phyloP scores from a whole-genome alignment of 1,284 basidiomycete species.

The Malassezia nana region DNA sequence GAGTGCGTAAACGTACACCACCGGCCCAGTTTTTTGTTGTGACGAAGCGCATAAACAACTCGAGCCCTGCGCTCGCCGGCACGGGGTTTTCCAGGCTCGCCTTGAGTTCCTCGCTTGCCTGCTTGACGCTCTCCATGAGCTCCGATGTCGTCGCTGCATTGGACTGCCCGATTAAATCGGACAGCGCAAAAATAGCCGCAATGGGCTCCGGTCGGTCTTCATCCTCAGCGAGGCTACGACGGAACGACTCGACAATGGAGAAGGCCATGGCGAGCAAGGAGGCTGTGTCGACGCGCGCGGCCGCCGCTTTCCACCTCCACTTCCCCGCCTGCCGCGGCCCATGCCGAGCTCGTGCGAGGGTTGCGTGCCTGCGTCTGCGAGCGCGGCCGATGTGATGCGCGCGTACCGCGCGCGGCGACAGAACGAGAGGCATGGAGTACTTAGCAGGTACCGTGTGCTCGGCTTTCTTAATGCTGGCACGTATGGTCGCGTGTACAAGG shows the following conservation, averaged over 20 bases:
- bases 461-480: slow-evolving; percentile 98
- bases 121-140: slow-evolving; percentile 68
- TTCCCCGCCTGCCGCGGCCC: not conserved
- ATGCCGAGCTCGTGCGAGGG: not conserved
- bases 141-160: slow-evolving; percentile 83
- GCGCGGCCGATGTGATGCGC: slow-evolving; percentile 27
- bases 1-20: slow-evolving; percentile 53
- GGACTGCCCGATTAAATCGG: slow-evolving; percentile 65
- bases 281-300: not conserved
- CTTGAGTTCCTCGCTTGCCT: slow-evolving; percentile 62
- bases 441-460: slow-evolving; percentile 64
- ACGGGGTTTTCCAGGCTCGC: slow-evolving; percentile 64
- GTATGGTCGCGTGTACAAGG: slow-evolving; percentile 96
- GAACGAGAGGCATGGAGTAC: slow-evolving; percentile 26
- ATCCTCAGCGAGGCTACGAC: slow-evolving; percentile 27
- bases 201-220: slow-evolving; percentile 69
- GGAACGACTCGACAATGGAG: slow-evolving; percentile 35
- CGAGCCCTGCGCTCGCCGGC: slow-evolving; percentile 76
- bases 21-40: slow-evolving; percentile 73
- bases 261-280: slow-evolving; percentile 17
- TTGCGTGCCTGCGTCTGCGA: slow-evolving; percentile 10
- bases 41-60: slow-evolving; percentile 78
- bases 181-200: slow-evolving; percentile 71
- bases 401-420: slow-evolving; percentile 39
- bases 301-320: not conserved